phyloP scores from a whole-genome alignment of 768 basidiomycete genomes.

The Paxillus ammoniavirescens region DNA sequence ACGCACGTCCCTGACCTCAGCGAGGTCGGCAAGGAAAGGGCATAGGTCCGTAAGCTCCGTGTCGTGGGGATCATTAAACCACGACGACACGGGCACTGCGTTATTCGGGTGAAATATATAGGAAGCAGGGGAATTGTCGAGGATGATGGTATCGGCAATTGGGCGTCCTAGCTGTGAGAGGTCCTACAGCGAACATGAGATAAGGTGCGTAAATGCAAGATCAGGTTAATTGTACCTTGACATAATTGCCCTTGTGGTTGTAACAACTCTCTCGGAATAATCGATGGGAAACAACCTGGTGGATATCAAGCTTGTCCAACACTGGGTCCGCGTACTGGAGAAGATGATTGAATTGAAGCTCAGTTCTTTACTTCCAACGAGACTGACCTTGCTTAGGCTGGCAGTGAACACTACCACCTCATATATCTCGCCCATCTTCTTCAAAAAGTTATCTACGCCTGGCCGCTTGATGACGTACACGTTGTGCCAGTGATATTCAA shows the following conservation, averaged over 20 bases:
- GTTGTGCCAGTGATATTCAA: slow-evolving; percentile 97
- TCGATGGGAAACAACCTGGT: slow-evolving; percentile 90
- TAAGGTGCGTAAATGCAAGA: background rate
- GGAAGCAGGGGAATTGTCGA: slow-evolving; percentile 98
- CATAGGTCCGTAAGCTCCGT: slow-evolving; percentile 95
- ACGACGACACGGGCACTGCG: slow-evolving; percentile 97
- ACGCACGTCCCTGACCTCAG: slow-evolving; percentile 82
- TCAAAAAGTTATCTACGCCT: slow-evolving; percentile 95
- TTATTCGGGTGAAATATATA: slow-evolving; percentile 99
- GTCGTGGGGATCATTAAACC: slow-evolving; percentile 99
- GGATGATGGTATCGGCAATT: slow-evolving; percentile 91
- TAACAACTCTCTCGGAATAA: slow-evolving; percentile 98
- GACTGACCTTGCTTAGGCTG: slow-evolving; percentile 88
- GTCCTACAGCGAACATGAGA: slow-evolving; percentile 57
- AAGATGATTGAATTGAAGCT: slow-evolving; percentile 10
- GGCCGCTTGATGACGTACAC: slow-evolving; percentile 99
- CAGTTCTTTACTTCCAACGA: background rate
- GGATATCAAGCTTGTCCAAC: slow-evolving; percentile 91
- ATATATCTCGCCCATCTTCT: slow-evolving; percentile 98
- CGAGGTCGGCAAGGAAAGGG: slow-evolving; percentile 90
- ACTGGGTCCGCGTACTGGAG: slow-evolving; percentile 96
- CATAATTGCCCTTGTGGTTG: slow-evolving; percentile 98
- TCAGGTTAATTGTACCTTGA: slow-evolving; percentile 65
- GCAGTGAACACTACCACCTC: slow-evolving; percentile 99
- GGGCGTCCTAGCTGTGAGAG: slow-evolving; percentile 95